A percentile compares a stretch with the other conserved stretches of the same genome.
Evolutionary conservation across 2,329 filamentous ascomycete genomes (phyloP).

Genomic region (Pseudogymnoascus sp.): DNA sequence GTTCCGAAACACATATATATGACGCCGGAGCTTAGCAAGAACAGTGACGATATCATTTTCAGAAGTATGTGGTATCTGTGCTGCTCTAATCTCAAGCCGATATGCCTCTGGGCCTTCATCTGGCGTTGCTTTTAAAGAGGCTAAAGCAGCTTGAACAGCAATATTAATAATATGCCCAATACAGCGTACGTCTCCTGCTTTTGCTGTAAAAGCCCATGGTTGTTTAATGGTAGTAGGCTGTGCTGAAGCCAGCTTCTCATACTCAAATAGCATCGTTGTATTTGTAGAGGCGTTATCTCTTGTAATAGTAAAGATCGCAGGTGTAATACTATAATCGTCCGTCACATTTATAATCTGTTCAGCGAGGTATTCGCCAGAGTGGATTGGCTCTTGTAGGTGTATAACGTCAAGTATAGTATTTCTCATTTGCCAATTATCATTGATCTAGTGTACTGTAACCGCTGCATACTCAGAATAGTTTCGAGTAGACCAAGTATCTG

Average conservation of each 20-base stretch:
- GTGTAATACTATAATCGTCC: not conserved
- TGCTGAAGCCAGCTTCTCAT: not conserved
- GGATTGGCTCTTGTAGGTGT: not conserved
- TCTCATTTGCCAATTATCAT: not conserved
- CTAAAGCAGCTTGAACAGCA: not conserved
- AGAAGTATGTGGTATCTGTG: not conserved
- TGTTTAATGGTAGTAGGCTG: not conserved
- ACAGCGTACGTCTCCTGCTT: not conserved
- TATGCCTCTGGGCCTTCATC: not conserved
- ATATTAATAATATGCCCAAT: not conserved
- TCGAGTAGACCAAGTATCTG: not conserved
- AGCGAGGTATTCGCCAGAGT: not conserved
- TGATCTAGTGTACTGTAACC: not conserved
- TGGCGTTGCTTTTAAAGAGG: not conserved
- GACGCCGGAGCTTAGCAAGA: not conserved
- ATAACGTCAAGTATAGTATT: not conserved
- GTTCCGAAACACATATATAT: not conserved
- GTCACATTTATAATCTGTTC: not conserved
- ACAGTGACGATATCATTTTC: not conserved
- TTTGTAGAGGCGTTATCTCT: not conserved
- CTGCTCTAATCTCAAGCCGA: not conserved
- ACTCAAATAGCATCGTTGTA: not conserved
- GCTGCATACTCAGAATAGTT: not conserved
- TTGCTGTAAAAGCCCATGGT: not conserved
- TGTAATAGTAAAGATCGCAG: not conserved